phyloP scores from a whole-genome alignment of 768 basidiomycete species.

The Macrocybe gigantea region DNA sequence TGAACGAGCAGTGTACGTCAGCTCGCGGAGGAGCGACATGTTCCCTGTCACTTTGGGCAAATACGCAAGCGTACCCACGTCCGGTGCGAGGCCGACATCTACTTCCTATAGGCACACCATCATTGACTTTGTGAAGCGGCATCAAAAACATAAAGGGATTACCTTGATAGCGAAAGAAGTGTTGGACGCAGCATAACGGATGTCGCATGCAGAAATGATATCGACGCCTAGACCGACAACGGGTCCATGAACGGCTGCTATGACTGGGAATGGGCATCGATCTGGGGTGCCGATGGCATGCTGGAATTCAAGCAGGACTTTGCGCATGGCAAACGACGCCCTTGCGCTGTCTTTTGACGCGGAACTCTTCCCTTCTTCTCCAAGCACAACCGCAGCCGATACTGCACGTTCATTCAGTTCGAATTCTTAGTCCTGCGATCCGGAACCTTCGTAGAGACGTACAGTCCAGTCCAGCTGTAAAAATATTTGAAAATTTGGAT shows the following conservation, averaged over 20 bases:
- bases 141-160: slow-evolving; percentile 29
- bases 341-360: slow-evolving; percentile 43
- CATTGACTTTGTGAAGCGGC: slow-evolving; percentile 41
- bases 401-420: too few relatives aligned
- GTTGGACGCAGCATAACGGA: slow-evolving; percentile 66
- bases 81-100: slow-evolving; percentile 82
- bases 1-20: slow-evolving; percentile 68
- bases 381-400: too few relatives aligned
- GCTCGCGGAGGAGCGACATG: slow-evolving; percentile 63
- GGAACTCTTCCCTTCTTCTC: too few relatives aligned
- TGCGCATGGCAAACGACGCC: slow-evolving; percentile 39
- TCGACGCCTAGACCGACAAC: slow-evolving; percentile 78
- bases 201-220: slow-evolving; percentile 68
- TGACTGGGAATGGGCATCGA: slow-evolving; percentile 71
- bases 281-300: slow-evolving; percentile 62
- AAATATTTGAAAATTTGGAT: slow-evolving; percentile 64
- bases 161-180: slow-evolving; percentile 71
- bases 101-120: slow-evolving; percentile 64
- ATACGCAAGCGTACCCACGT: slow-evolving; percentile 81
- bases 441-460: slow-evolving; percentile 8
- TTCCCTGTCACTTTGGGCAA: slow-evolving; percentile 77
- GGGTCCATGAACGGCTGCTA: slow-evolving; percentile 74
- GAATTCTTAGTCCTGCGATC: too few relatives aligned
- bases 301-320: slow-evolving; percentile 59
- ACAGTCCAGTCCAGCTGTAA: slow-evolving; percentile 85